Evolutionary conservation across 345 rosid species (phyloP).

Genomic region (Hevea brasiliensis): DNA sequence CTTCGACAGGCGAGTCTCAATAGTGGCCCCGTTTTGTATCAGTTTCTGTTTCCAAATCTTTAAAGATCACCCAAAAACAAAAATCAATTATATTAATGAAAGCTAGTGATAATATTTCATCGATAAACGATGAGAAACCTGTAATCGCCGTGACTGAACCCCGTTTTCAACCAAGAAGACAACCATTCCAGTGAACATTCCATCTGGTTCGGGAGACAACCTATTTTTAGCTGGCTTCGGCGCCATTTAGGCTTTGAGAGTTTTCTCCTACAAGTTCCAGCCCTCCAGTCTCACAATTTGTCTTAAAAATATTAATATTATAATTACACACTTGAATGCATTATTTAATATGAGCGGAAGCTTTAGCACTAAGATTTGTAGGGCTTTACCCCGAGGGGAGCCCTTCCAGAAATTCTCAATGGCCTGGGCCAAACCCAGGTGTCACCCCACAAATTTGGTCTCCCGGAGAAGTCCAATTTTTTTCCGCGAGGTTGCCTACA

Average conservation of each 20-base stretch:
- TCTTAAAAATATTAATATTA: too few species aligned
- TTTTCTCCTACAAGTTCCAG: background rate
- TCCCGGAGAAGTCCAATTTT: too few species aligned
- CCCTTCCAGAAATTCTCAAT: constrained; percentile 50
- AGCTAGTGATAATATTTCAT: background rate
- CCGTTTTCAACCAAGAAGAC: constrained; percentile 59
- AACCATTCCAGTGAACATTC: constrained; percentile 74
- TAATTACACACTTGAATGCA: too few species aligned
- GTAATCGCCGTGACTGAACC: constrained; percentile 78
- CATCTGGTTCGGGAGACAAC: constrained; percentile 50
- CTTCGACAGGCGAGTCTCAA: constrained; percentile 52
- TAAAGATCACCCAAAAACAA: background rate
- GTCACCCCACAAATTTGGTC: too few species aligned
- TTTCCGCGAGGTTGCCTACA: too few species aligned
- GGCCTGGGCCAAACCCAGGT: constrained; percentile 37
- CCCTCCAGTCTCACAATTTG: background rate
- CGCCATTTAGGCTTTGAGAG: constrained; percentile 48
- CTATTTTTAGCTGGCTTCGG: constrained; percentile 52
- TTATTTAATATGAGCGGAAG: too few species aligned
- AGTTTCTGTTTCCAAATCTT: constrained; percentile 93
- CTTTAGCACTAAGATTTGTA: background rate
- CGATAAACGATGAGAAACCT: constrained; percentile 42
- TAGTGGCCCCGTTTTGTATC: constrained; percentile 73
- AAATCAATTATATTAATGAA: background rate
- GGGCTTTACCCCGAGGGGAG: constrained; percentile 35